These are phyloP conservation scores for Diplogelasinospora grovesii DNA, from an alignment of 495 filamentous ascomycete genomes.

Conservation along the genomic window DNA sequence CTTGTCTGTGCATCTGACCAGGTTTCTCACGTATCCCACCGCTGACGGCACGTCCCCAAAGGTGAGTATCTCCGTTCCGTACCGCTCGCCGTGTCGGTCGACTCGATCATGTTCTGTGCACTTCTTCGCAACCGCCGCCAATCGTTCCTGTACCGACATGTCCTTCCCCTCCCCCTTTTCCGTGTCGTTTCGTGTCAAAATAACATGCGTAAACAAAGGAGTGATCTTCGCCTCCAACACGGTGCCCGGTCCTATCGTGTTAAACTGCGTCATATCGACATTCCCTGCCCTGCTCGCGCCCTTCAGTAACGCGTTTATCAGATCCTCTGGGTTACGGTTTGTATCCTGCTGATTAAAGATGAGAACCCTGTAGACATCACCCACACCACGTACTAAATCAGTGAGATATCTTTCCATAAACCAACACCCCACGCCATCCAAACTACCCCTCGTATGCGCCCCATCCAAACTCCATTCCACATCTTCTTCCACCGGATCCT, in stretches of 20 bases:
- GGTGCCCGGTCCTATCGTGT: too few relatives aligned
- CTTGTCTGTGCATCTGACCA: slow-evolving; percentile 11
- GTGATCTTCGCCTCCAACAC: too few relatives aligned
- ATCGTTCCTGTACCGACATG: slow-evolving; percentile 29
- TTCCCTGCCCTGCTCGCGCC: background rate
- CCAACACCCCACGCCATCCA: slow-evolving; percentile 66
- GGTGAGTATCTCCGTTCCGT: slow-evolving; percentile 19
- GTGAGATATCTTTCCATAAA: slow-evolving; percentile 49
- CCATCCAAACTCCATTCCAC: slow-evolving; percentile 83
- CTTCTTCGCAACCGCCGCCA: too few relatives aligned
- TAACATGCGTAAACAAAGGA: slow-evolving; percentile 27
- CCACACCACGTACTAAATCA: slow-evolving; percentile 21
- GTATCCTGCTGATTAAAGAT: slow-evolving; percentile 97
- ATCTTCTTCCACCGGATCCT: slow-evolving; percentile 37
- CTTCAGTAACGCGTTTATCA: slow-evolving; percentile 46
- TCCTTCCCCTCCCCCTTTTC: slow-evolving; percentile 22
- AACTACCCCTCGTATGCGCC: slow-evolving; percentile 81
- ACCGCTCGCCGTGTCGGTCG: slow-evolving; percentile 18
- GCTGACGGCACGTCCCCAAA: slow-evolving; percentile 22
- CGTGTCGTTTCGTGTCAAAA: slow-evolving; percentile 41
- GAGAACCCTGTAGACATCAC: slow-evolving; percentile 39
- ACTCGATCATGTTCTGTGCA: too few relatives aligned
- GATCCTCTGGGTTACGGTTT: slow-evolving; percentile 57
- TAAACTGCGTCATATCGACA: too few relatives aligned
- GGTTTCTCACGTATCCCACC: too few relatives aligned